Evolutionary conservation across 2,329 filamentous ascomycete species (phyloP), one percentile per base, ranked within the genome.

Genomic region (Bertia moriformis): DNA sequence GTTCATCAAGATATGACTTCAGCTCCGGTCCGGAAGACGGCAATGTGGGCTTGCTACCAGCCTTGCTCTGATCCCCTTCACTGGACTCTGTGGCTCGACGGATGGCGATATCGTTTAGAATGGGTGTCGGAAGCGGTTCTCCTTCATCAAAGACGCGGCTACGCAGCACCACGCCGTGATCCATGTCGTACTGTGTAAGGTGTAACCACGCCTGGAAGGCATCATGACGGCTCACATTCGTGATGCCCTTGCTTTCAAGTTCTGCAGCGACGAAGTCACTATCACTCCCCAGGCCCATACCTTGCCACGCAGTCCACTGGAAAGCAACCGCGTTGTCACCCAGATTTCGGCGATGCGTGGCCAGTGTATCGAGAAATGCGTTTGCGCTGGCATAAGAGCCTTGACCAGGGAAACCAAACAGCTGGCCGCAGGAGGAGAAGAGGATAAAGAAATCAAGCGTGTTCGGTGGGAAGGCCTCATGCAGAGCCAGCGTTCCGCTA

Each of bases 261-360:
- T 66, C 63, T 0, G 54, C 51, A n/a, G 49, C 49, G 15, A 66
- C 46, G 43, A 61, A 60, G 12, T 58, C 57, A 0, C 55, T n/a
- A 36, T 48, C 46, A 4, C 50, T 49, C 0, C 53, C 58, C 50
- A 66, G 53, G 2, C 62, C 62, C 19, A 63, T 41, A 0, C 55
- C 57, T 1, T 53, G 50, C 63, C 63, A 66, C 2, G 48, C 49
- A 2, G 60, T 65, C 57, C 56, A 66, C 40, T 61, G 57, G 39
- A 67, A 53, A 0, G 61, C 54, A 14, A 63, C 44, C 1, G 58
- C 37, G 38, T 64, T 63, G 43, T 63, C 60, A 4, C 61, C 61
- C 14, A 45, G 47, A 2, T 15, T 22, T 1, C 58, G 48, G 2
- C 53, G 42, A 40, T 53, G 45, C 10, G 43, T 41, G 4, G 56